These are phyloP conservation scores for Talaromyces piceae DNA, from an alignment of 2,329 filamentous ascomycete species.

Conservation along the genomic window DNA sequence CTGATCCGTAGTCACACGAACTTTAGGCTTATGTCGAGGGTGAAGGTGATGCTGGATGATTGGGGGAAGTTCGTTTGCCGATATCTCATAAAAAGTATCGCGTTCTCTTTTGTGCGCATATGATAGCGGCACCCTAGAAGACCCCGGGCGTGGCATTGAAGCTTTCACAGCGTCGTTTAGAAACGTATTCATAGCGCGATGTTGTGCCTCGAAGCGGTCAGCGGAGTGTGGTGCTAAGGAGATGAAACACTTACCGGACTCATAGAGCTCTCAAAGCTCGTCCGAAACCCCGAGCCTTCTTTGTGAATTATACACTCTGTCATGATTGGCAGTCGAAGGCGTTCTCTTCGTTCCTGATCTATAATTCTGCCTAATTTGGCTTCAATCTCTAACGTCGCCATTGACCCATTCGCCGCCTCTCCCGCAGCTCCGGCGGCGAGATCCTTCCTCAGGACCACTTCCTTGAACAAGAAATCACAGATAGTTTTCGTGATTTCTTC, in stretches of 20 bases:
- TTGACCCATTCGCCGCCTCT: conserved; percentile 53
- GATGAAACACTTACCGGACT: conserved; percentile 57
- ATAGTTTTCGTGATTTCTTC: conserved; percentile 68
- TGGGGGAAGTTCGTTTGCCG: conserved; percentile 55
- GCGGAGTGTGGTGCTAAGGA: not conserved
- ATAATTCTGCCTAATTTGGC: conserved; percentile 83
- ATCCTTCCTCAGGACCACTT: conserved; percentile 62
- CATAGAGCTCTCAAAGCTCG: conserved; percentile 82
- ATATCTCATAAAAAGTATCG: conserved; percentile 77
- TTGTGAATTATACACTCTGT: conserved; percentile 65
- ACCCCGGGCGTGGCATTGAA: conserved; percentile 36
- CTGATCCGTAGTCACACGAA: conserved; percentile 71
- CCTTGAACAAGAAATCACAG: conserved; percentile 72
- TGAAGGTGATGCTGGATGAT: conserved; percentile 56
- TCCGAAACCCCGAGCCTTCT: conserved; percentile 43
- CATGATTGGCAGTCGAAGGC: conserved; percentile 59
- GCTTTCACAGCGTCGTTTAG: conserved; percentile 62
- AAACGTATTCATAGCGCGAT: conserved; percentile 74
- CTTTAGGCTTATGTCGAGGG: conserved; percentile 52
- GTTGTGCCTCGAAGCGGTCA: conserved; percentile 55
- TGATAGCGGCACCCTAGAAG: conserved; percentile 43
- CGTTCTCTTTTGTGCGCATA: conserved; percentile 78
- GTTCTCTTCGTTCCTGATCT: conserved; percentile 61
- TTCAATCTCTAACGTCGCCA: conserved; percentile 82
- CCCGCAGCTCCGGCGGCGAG: conserved; percentile 46